Percentiles rank a stretch among this genome's conserved stretches.
Conservation (phyloP, 768 basidiomycete species). For the Rhizopogon sp. region DNA sequence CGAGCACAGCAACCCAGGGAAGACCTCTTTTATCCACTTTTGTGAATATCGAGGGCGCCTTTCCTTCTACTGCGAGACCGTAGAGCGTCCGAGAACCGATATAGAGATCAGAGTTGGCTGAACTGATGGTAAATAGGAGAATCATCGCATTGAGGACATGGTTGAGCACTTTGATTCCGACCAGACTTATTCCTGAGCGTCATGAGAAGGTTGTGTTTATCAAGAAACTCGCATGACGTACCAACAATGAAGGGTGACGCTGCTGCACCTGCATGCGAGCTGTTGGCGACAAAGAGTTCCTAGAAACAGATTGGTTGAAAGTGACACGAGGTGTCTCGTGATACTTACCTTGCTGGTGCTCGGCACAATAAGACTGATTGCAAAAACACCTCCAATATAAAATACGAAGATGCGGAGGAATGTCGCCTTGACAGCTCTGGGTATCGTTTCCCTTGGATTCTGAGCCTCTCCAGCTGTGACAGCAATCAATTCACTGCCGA, state of each 20-base stretch:
- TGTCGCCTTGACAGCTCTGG: constrained; percentile 61
- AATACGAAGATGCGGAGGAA: constrained; percentile 57
- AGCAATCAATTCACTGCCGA: constrained; percentile 75
- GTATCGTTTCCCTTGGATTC: constrained; percentile 71
- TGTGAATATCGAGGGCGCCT: constrained; percentile 39
- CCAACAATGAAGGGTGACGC: constrained; percentile 65
- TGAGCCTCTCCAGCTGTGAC: constrained; percentile 56
- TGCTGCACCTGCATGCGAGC: constrained; percentile 40
- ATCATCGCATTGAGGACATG: constrained; percentile 64
- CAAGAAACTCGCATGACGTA: constrained; percentile 27
- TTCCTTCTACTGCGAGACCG: constrained; percentile 47
- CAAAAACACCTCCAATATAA: constrained; percentile 69
- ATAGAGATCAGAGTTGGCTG: constrained; percentile 62
- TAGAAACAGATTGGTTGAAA: constrained; percentile 1
- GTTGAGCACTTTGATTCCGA: constrained; percentile 53
- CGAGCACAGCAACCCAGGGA: constrained; percentile 39
- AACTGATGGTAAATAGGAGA: constrained; percentile 60
- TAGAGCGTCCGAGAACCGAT: constrained; percentile 49
- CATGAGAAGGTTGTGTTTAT: background rate
- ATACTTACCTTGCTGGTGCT: constrained; percentile 46
- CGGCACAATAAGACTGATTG: constrained; percentile 68
- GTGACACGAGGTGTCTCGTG: constrained; percentile 18
- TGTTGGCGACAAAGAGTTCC: constrained; percentile 35
- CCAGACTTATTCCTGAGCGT: constrained; percentile 32
- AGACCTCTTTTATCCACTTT: constrained; percentile 45